Evolutionary conservation across 371 early-diverging fungal genomes (phyloP).

Genomic region (Rhizomucor miehei): DNA sequence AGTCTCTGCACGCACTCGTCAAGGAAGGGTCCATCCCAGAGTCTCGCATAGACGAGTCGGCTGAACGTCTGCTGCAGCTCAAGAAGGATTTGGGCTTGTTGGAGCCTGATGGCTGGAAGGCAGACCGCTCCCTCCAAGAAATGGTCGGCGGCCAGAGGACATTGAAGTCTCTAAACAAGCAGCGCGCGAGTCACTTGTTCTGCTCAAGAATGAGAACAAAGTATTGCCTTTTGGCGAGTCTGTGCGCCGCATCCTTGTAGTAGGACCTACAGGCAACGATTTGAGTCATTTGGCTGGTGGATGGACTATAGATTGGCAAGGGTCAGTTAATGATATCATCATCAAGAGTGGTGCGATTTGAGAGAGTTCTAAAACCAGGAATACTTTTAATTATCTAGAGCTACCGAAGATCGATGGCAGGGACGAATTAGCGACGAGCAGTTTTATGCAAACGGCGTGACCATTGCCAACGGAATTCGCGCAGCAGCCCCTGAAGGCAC

Average conservation of each 20-base stretch:
- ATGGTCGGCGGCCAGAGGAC: slow-evolving; percentile 35
- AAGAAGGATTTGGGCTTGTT: slow-evolving; percentile 65
- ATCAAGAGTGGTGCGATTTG: too few species aligned
- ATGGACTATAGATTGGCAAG: slow-evolving; percentile 63
- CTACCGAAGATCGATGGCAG: slow-evolving; percentile 33
- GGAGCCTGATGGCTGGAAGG: slow-evolving; percentile 38
- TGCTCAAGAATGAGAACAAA: slow-evolving; percentile 52
- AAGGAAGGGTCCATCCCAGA: slow-evolving; percentile 27
- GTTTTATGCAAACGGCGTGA: slow-evolving; percentile 47
- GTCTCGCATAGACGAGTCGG: slow-evolving; percentile 49
- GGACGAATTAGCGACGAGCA: slow-evolving; percentile 44
- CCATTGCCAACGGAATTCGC: slow-evolving; percentile 42
- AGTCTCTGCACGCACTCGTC: slow-evolving; percentile 36
- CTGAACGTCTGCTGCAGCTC: slow-evolving; percentile 47
- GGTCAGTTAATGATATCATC: too few species aligned
- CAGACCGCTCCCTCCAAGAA: slow-evolving; percentile 23
- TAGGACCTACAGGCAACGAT: slow-evolving; percentile 49
- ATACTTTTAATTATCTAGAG: slow-evolving; percentile 6
- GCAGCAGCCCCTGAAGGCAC: slow-evolving; percentile 33
- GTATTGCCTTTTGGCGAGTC: slow-evolving; percentile 40
- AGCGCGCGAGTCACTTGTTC: slow-evolving; percentile 55
- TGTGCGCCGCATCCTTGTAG: slow-evolving; percentile 32
- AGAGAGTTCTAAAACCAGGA: too few species aligned
- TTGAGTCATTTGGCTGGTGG: slow-evolving; percentile 51
- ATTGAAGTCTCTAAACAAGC: slow-evolving; percentile 41